Percentiles rank a stretch among this genome's conserved stretches.
phyloP scores from a whole-genome alignment of 192 early-diverging fungal species.

The Linderina pennispora region DNA sequence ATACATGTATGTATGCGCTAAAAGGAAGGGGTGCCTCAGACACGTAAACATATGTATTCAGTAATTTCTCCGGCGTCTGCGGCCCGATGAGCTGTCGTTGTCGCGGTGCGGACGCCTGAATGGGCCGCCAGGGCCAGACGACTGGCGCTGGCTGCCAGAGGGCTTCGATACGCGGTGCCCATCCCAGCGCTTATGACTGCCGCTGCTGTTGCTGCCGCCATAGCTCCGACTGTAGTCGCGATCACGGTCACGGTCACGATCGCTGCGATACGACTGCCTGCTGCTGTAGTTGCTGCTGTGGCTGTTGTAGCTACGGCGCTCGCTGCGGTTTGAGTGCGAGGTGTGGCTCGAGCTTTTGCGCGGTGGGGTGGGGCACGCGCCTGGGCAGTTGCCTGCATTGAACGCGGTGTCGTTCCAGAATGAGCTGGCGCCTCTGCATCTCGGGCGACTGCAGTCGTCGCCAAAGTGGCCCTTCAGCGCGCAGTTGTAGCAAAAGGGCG shows the following conservation, averaged over 20 bases:
- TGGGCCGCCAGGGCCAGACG: too few species aligned
- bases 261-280: slow-evolving; percentile 1
- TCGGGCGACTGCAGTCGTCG: slow-evolving; percentile 21
- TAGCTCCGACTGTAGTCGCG: not conserved
- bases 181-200: not conserved
- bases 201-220: not conserved
- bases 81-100: too few species aligned
- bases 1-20: too few species aligned
- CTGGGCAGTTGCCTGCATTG: slow-evolving; percentile 20
- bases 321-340: not conserved
- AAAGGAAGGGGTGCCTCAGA: too few species aligned
- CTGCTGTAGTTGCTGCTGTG: slow-evolving; percentile 1
- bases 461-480: slow-evolving; percentile 31
- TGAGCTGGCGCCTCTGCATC: slow-evolving; percentile 5
- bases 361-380: not conserved
- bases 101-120: too few species aligned
- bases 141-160: too few species aligned
- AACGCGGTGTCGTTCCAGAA: slow-evolving; percentile 28
- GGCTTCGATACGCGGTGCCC: too few species aligned
- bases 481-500: slow-evolving; percentile 44
- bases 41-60: too few species aligned
- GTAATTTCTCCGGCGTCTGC: too few species aligned
- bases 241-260: not conserved
- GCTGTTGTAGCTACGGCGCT: slow-evolving; percentile 1
- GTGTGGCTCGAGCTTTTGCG: not conserved